A percentile compares a stretch with the other conserved stretches of the same genome.
Evolutionary conservation across 2,329 filamentous ascomycete species (phyloP).

Genomic region (Cladophialophora exuberans): DNA sequence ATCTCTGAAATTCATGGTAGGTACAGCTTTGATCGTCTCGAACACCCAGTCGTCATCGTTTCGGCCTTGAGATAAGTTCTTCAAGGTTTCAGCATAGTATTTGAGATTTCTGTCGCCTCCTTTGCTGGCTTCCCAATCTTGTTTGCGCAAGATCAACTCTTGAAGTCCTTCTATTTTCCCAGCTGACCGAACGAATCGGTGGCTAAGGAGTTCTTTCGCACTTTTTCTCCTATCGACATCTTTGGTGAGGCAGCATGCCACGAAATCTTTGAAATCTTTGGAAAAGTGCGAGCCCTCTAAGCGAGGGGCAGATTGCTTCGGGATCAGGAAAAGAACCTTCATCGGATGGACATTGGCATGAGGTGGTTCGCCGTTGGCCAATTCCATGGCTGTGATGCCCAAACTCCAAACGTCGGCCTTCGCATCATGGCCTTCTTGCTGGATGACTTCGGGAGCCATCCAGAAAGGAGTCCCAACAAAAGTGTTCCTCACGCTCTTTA

Average conservation of each 20-base stretch:
- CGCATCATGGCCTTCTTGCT: constrained; percentile 81
- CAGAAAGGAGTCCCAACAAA: constrained; percentile 97
- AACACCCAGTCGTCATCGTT: constrained; percentile 93
- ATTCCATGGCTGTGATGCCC: constrained; percentile 87
- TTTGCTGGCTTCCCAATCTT: constrained; percentile 77
- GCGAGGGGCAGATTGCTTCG: constrained; percentile 81
- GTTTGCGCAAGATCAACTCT: constrained; percentile 79
- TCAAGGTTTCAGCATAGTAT: constrained; percentile 92
- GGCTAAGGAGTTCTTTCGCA: constrained; percentile 83
- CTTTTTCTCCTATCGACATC: constrained; percentile 82
- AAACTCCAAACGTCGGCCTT: constrained; percentile 94
- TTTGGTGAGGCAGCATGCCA: constrained; percentile 87
- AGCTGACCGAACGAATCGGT: constrained; percentile 84
- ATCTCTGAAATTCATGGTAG: constrained; percentile 61
- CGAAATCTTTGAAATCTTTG: constrained; percentile 91
- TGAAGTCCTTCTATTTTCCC: constrained; percentile 87
- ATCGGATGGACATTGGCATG: constrained; percentile 85
- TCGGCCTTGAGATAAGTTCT: constrained; percentile 66
- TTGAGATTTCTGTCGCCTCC: constrained; percentile 71
- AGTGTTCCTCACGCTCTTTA: constrained; percentile 95
- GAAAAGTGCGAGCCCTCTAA: constrained; percentile 81
- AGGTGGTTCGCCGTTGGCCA: constrained; percentile 87
- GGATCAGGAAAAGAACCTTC: constrained; percentile 91
- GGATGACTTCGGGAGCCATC: constrained; percentile 95
- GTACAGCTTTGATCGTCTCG: constrained; percentile 80